These are phyloP conservation scores for Cucumis sativus DNA, from an alignment of 306 rosid genomes.

Conservation along the genomic window Cucumber_9930_V3 NC_026655.2:13618501-13619000, in stretches of 20 bases:
- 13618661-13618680: conserved; percentile 65
- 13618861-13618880: conserved; percentile 67
- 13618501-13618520: conserved; percentile 4
- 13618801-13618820: conserved; percentile 62
- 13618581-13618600: neutral
- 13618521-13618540: neutral
- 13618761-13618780: conserved; percentile 83
- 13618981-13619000: conserved; percentile 78
- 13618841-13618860: conserved; percentile 47
- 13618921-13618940: conserved; percentile 81
- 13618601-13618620: conserved; percentile 5
- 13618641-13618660: conserved; percentile 55
- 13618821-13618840: conserved; percentile 85
- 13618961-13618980: conserved; percentile 41
- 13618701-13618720: conserved; percentile 69
- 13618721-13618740: conserved; percentile 90
- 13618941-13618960: conserved; percentile 54
- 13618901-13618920: conserved; percentile 68
- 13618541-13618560: neutral
- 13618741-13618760: conserved; percentile 86
- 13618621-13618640: conserved; percentile 44
- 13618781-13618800: conserved; percentile 79
- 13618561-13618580: conserved; percentile 3
- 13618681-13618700: conserved; percentile 46
- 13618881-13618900: conserved; percentile 81